Evolutionary conservation across 257 asterid species (phyloP).

Genomic region (Cinchona pubescens): DNA sequence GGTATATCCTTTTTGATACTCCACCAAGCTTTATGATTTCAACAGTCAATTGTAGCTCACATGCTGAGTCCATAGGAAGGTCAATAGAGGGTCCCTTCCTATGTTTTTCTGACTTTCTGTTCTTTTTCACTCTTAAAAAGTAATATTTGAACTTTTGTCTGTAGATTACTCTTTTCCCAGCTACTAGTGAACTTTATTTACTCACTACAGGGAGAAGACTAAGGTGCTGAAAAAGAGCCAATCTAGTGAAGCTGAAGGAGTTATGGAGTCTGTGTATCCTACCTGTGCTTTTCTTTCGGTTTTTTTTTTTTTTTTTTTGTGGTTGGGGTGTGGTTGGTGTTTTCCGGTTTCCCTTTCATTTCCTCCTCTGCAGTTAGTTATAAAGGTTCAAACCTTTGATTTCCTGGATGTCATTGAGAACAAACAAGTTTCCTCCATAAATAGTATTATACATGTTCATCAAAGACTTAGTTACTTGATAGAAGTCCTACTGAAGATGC

Average conservation of each 20-base stretch:
- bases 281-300: background rate
- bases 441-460: slow-evolving; percentile 20
- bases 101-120: background rate
- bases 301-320: background rate
- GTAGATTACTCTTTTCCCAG: background rate
- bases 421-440: background rate
- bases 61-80: background rate
- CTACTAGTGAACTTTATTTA: slow-evolving; percentile 20
- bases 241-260: slow-evolving; percentile 31
- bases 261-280: slow-evolving; percentile 38
- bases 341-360: background rate
- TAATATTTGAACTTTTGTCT: background rate
- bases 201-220: slow-evolving; percentile 32
- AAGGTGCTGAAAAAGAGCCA: slow-evolving; percentile 34
- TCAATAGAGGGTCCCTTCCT: slow-evolving; percentile 5
- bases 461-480: slow-evolving; percentile 50
- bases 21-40: background rate
- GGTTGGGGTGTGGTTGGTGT: too few species aligned
- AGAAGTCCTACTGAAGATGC: slow-evolving; percentile 76
- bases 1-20: slow-evolving; percentile 21
- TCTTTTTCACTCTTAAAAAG: background rate
- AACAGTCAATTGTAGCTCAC: background rate
- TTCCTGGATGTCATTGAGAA: background rate
- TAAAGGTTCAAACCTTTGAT: background rate
- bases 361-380: background rate